Evolutionary conservation across 1,284 basidiomycete species (phyloP).

Genomic region (Cutaneotrichosporon dermatis): DNA sequence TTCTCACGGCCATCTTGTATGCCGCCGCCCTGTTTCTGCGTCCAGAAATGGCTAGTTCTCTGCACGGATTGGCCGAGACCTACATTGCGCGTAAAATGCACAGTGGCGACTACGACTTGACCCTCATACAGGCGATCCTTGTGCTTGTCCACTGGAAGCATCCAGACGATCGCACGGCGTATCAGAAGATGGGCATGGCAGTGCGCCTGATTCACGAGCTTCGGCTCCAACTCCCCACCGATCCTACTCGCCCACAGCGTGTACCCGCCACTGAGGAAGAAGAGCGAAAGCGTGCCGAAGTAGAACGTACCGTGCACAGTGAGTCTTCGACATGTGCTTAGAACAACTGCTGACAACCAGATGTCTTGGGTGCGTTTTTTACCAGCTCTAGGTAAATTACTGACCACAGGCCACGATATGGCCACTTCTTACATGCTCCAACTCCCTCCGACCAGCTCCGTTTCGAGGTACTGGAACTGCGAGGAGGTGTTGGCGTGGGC

Average conservation of each 20-base stretch:
- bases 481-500: constrained; percentile 12
- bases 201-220: constrained; percentile 26
- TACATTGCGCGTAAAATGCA: constrained; percentile 18
- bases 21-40: constrained; percentile 22
- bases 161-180: constrained; percentile 17
- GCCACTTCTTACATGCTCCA: constrained; percentile 7
- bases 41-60: constrained; percentile 12
- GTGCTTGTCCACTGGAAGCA: constrained; percentile 19
- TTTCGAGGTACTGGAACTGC: background rate
- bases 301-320: constrained; percentile 13
- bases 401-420: constrained; percentile 11
- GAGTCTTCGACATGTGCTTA: background rate
- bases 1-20: constrained; percentile 28
- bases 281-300: background rate
- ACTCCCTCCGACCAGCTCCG: background rate
- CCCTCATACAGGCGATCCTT: constrained; percentile 18
- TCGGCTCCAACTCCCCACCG: constrained; percentile 1
- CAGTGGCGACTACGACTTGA: constrained; percentile 12
- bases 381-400: background rate
- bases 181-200: constrained; percentile 26
- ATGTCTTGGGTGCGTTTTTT: background rate
- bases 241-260: background rate
- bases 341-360: no score
- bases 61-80: constrained; percentile 13
- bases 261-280: constrained; percentile 9